Evolutionary conservation across 495 filamentous ascomycete species (phyloP).

Genomic region (Cercophora scortea): DNA sequence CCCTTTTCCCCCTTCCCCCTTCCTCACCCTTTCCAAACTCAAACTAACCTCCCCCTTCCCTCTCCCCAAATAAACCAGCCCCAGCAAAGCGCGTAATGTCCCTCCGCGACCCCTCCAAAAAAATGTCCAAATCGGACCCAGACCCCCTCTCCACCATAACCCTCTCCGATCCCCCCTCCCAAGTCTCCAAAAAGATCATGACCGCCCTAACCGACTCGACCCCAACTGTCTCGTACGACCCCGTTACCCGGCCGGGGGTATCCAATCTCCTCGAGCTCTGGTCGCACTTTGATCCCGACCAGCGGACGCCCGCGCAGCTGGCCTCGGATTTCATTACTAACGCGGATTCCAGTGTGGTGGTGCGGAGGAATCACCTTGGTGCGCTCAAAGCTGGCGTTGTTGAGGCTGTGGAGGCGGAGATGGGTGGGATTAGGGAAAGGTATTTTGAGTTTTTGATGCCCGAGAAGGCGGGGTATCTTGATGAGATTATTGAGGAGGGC

Average conservation of each 20-base stretch:
- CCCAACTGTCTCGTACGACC: constrained; percentile 62
- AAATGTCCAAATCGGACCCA: constrained; percentile 89
- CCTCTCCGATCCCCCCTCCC: constrained; percentile 57
- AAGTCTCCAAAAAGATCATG: constrained; percentile 60
- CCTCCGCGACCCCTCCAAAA: constrained; percentile 60
- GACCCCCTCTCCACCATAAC: constrained; percentile 68
- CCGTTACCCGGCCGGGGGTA: constrained; percentile 62
- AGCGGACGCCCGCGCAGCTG: constrained; percentile 38
- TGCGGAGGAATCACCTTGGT: constrained; percentile 40
- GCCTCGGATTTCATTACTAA: constrained; percentile 10
- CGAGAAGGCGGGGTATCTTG: constrained; percentile 39
- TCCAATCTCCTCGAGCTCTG: constrained; percentile 78
- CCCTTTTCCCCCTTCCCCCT: neutral
- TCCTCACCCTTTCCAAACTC: neutral
- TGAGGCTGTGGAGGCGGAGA: constrained; percentile 41
- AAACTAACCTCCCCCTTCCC: neutral
- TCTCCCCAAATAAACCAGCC: too few relatives aligned
- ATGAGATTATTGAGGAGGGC: constrained; percentile 53
- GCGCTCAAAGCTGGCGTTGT: constrained; percentile 63
- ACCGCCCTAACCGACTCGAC: constrained; percentile 70
- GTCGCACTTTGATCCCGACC: constrained; percentile 49
- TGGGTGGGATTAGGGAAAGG: constrained; percentile 53
- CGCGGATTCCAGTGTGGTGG: neutral
- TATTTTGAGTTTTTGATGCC: constrained; percentile 49
- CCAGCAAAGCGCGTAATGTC: constrained; percentile 85